Evolutionary conservation across 2,329 filamentous ascomycete genomes (phyloP), one percentile per base, ranked within the genome.

Genomic region (Pyricularia sp.): DNA sequence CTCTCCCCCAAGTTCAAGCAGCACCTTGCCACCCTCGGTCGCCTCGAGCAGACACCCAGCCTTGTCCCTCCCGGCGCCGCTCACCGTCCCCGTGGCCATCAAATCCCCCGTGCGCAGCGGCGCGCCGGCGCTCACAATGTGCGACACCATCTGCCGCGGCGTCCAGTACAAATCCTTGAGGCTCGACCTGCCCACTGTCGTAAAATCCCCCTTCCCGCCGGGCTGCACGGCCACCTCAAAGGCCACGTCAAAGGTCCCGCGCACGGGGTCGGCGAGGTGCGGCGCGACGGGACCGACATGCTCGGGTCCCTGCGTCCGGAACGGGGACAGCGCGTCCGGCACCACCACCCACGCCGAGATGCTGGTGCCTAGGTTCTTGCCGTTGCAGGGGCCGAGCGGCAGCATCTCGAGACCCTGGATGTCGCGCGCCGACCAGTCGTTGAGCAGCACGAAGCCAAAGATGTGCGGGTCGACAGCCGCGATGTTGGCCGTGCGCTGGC

Each of bases 381-480:
- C 79, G 63, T 86, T 85, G 64, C 87, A 78, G 0, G 85, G 85
- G 0, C 85, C 85, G 0, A 87, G 73, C 0, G 84, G 84, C 2
- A 75, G 76, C 84, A 87, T 87, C 68, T 88, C 85, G 26, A 83
- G 75, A 0, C 73, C 78, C 71, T 88, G 85, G 24, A 88, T 83
- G 70, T 88, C 85, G n/a, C 84, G 76, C 24, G 84, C 81, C 75
- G 64, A 80, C 85, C 85, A 88, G 67, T 88, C 84, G 67, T 88
- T 88, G 13, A 88, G 69, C 49, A 88, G 72, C 0, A 85, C 80
- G n/a, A 86, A 75, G 0, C 85, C 85, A 70, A 88, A 87, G 19
- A 87, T 83, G 68, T 87, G 82, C 0, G 83, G 77, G 7, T 83
- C 78, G 0, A 84, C 82, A 5, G 40, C 40, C 33, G 82, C 79